These are phyloP conservation scores for Peronospora belbahrii DNA, from an alignment of 352 stramenopile genomes.

Conservation along the genomic window DNA sequence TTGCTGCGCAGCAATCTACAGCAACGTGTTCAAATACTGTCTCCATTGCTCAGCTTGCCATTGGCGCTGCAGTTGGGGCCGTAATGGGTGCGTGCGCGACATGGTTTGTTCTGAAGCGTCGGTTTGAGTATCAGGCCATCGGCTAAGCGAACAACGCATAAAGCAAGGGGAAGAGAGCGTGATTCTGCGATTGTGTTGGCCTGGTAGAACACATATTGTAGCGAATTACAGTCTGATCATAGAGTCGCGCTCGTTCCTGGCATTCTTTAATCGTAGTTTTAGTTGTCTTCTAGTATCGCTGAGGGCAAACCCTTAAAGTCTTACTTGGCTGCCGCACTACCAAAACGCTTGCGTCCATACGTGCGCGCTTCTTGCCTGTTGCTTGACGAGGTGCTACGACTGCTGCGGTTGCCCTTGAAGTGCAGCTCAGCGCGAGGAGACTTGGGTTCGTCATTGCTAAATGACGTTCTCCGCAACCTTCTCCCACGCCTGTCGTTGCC, in stretches of 20 bases:
- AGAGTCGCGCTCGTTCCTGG: not conserved
- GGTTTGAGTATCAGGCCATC: conserved; percentile 29
- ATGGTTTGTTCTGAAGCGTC: conserved; percentile 25
- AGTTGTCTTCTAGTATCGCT: conserved; percentile 26
- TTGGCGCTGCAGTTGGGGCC: conserved; percentile 24
- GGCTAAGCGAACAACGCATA: conserved; percentile 5
- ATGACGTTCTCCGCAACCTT: conserved; percentile 15
- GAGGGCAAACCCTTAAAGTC: conserved; percentile 26
- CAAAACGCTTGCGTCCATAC: conserved; percentile 10
- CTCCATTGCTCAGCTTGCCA: conserved; percentile 22
- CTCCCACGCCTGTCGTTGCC: conserved; percentile 1
- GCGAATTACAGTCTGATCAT: conserved; percentile 7
- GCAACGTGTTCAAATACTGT: conserved; percentile 3
- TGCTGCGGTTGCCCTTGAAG: conserved; percentile 6
- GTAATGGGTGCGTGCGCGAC: conserved; percentile 26
- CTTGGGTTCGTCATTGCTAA: conserved; percentile 7
- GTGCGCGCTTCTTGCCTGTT: conserved; percentile 7
- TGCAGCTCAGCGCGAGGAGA: not conserved
- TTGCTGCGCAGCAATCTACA: conserved; percentile 3
- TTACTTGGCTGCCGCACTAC: conserved; percentile 8
- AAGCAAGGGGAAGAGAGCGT: not conserved
- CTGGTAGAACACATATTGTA: not conserved
- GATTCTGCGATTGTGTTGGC: conserved; percentile 9
- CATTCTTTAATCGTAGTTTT: conserved; percentile 2
- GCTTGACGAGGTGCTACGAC: conserved; percentile 4